Percentiles rank a stretch among this genome's conserved stretches.
Conservation (phyloP, 371 early-diverging fungal genomes). For the Mortierella sp. region DNA sequence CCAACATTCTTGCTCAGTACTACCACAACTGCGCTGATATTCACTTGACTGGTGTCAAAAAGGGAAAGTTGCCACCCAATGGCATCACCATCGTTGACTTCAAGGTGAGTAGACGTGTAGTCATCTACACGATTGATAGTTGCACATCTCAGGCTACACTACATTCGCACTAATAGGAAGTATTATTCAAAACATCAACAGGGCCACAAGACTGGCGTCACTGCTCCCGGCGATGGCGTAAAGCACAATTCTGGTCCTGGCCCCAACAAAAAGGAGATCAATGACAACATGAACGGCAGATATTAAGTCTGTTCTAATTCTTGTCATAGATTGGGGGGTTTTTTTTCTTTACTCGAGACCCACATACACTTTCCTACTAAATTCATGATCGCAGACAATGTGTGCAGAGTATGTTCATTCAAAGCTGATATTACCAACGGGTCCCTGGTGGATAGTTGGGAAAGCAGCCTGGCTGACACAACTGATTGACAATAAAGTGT, state of each 20-base stretch:
- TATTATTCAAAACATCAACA: neutral
- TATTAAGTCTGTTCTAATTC: slow-evolving; percentile 1
- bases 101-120: neutral
- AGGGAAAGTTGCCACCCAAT: slow-evolving; percentile 13
- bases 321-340: neutral
- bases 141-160: too few species aligned
- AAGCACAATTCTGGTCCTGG: slow-evolving; percentile 39
- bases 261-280: slow-evolving; percentile 34
- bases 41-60: slow-evolving; percentile 17
- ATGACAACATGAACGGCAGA: slow-evolving; percentile 31
- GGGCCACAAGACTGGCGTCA: slow-evolving; percentile 34
- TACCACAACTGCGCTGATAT: slow-evolving; percentile 56
- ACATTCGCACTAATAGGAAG: neutral
- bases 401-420: neutral
- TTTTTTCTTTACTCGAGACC: neutral
- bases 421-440: neutral
- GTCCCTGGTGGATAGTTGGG: slow-evolving; percentile 17
- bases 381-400: neutral
- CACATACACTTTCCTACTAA: neutral
- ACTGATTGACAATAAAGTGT: neutral
- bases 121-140: too few species aligned
- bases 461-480: neutral
- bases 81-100: slow-evolving; percentile 43
- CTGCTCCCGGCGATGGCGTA: slow-evolving; percentile 32
- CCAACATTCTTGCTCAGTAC: slow-evolving; percentile 47